Evolutionary conservation across 192 early-diverging fungal genomes (phyloP).

Genomic region (Entomortierella beljakovae): DNA sequence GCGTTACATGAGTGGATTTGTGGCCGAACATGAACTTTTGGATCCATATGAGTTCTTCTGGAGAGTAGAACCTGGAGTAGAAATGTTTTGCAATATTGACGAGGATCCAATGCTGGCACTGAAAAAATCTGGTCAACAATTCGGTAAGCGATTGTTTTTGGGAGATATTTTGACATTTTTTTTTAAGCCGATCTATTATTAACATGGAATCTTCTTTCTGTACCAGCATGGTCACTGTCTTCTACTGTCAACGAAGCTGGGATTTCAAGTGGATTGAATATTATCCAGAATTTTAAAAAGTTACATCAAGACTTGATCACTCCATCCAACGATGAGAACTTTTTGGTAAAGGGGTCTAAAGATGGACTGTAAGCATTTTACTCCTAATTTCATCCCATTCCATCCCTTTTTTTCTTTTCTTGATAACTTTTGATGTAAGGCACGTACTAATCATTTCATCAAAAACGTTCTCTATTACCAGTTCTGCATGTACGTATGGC

Average conservation of each 20-base stretch:
- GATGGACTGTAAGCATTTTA: constrained; percentile 23
- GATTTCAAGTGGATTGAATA: constrained; percentile 61
- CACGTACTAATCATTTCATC: too few relatives aligned
- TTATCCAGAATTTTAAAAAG: constrained; percentile 24
- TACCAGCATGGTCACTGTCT: constrained; percentile 29
- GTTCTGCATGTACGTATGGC: constrained; percentile 71
- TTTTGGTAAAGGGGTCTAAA: constrained; percentile 15
- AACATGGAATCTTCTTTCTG: background rate
- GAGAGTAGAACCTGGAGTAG: constrained; percentile 73
- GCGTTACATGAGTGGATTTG: constrained; percentile 58
- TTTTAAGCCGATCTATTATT: background rate
- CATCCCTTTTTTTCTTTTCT: too few relatives aligned
- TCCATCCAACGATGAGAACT: constrained; percentile 19
- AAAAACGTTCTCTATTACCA: constrained; percentile 49
- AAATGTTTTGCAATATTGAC: constrained; percentile 65
- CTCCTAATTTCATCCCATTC: too few relatives aligned
- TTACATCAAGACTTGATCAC: constrained; percentile 15
- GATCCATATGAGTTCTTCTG: constrained; percentile 67
- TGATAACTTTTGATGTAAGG: too few relatives aligned
- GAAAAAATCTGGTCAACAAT: constrained; percentile 62
- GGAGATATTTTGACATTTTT: background rate
- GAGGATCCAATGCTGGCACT: constrained; percentile 73
- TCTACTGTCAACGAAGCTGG: constrained; percentile 51
- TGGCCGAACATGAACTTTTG: constrained; percentile 60
- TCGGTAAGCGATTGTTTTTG: constrained; percentile 38